phyloP scores from a whole-genome alignment of 169 alveolate species.

The Theileria sp. region DNA sequence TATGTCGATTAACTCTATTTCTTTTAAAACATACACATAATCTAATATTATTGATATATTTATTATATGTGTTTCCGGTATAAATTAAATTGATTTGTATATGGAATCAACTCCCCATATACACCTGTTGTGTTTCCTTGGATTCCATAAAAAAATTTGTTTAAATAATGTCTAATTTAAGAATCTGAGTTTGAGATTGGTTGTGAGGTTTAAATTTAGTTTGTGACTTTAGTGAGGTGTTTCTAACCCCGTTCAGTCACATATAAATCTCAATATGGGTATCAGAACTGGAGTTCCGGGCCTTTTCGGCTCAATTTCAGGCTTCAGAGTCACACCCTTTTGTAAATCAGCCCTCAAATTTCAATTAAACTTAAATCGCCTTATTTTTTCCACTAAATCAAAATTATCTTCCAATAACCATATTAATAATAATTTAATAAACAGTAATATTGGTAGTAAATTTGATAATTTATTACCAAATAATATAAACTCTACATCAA shows the following conservation, averaged over 20 bases:
- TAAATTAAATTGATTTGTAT: not conserved
- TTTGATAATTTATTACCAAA: not conserved
- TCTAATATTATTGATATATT: not conserved
- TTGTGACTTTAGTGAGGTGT: not conserved
- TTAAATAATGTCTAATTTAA: not conserved
- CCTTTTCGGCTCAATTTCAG: slow-evolving; percentile 6
- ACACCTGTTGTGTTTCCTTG: not conserved
- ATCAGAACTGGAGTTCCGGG: not conserved
- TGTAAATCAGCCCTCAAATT: not conserved
- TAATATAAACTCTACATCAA: not conserved
- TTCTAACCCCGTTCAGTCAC: not conserved
- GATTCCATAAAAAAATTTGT: not conserved
- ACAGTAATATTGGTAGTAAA: not conserved
- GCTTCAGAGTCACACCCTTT: slow-evolving; percentile 6
- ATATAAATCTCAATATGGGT: not conserved
- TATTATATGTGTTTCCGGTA: not conserved
- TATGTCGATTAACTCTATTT: slow-evolving; percentile 3
- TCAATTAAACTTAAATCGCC: not conserved
- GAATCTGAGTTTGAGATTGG: not conserved
- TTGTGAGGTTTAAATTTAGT: not conserved
- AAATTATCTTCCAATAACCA: not conserved
- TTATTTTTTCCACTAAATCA: not conserved
- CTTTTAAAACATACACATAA: not conserved
- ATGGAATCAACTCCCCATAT: not conserved
- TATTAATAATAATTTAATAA: too few species aligned